Evolutionary conservation across 257 asterid genomes (phyloP), one percentile per base, ranked within the genome.

Genomic region (Galeopsis tetrahit): DNA sequence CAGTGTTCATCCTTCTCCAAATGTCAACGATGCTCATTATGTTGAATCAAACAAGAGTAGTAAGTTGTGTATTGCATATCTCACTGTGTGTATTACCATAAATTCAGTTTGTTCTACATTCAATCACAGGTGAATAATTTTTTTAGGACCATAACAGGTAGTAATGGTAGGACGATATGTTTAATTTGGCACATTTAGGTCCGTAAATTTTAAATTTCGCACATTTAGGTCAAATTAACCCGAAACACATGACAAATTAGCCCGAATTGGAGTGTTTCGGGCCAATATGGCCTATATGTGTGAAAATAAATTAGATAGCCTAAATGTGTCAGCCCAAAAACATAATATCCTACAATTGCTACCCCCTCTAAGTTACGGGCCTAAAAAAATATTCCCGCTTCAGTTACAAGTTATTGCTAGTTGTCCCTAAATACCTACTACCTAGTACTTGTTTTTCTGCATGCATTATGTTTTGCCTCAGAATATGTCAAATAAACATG

Each of bases 21-120:
- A 15, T 70, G 73, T 36, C 57, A 15, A 63, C 46, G 81, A 60
- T 72, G 66, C 79, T 79, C 67, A 40, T 42, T 53, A 58, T 46
- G 63, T 63, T 57, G 82, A 74, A 44, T 58, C 86, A 56, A 69
- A 72, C 51, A 83, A 67, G 49, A 80, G 75, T 10, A 38, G 97
- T 88, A 82, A 82, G 89, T 79, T 36, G 4, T 71, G 7, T 8
- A 3, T 66, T 56, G 55, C n/a, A 17, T 71, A 21, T 69, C 51
- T 74, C 33, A 9, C 31, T 76, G 51, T 64, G 35, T 38, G 39
- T 13, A 21, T 51, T 21, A 68, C 42, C 32, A 57, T 58, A 53
- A 2, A 33, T 64, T 42, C 9, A 5, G 33, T 48, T 51, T 61
- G 2, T 68, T 52, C 9, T 72, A 59, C 70, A 55, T 14, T 62